phyloP scores from a whole-genome alignment of 257 asterid genomes.

The Salvia rosmarinus region DNA sequence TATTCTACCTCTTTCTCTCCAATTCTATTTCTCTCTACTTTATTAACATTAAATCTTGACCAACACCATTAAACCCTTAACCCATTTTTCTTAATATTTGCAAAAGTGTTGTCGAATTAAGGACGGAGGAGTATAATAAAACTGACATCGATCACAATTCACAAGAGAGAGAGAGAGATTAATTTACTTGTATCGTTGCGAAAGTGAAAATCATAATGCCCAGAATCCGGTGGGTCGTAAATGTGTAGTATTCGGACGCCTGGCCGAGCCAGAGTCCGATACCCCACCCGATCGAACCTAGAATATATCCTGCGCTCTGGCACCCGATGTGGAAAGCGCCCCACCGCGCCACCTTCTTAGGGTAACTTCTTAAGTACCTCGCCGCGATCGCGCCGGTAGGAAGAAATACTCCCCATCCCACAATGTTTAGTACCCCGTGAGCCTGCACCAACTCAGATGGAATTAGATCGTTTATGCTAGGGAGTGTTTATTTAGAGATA shows the following conservation, averaged over 20 bases:
- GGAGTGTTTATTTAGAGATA: too few relatives aligned
- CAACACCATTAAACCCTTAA: too few relatives aligned
- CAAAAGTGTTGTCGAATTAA: too few relatives aligned
- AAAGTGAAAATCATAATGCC: constrained; percentile 52
- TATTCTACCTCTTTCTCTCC: too few relatives aligned
- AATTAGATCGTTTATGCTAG: too few relatives aligned
- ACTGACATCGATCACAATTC: too few relatives aligned
- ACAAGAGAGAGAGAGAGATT: neutral
- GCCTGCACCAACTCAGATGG: neutral
- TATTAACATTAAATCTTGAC: too few relatives aligned
- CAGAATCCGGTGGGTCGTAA: constrained; percentile 43
- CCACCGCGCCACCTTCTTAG: constrained; percentile 26
- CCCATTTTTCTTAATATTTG: too few relatives aligned
- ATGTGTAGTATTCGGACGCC: constrained; percentile 38
- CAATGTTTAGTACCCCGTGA: constrained; percentile 59
- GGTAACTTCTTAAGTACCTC: constrained; percentile 47
- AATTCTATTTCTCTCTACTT: too few relatives aligned
- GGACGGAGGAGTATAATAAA: too few relatives aligned
- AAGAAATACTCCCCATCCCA: constrained; percentile 64
- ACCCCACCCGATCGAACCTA: constrained; percentile 50
- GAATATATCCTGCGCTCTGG: constrained; percentile 48
- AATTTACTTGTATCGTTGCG: constrained; percentile 57
- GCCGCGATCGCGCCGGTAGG: constrained; percentile 57
- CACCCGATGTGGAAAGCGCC: constrained; percentile 37
- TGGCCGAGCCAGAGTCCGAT: constrained; percentile 59